These are phyloP conservation scores for Escallonia rubra DNA, from an alignment of 129 eudicot species.

Conservation along the genomic window DNA sequence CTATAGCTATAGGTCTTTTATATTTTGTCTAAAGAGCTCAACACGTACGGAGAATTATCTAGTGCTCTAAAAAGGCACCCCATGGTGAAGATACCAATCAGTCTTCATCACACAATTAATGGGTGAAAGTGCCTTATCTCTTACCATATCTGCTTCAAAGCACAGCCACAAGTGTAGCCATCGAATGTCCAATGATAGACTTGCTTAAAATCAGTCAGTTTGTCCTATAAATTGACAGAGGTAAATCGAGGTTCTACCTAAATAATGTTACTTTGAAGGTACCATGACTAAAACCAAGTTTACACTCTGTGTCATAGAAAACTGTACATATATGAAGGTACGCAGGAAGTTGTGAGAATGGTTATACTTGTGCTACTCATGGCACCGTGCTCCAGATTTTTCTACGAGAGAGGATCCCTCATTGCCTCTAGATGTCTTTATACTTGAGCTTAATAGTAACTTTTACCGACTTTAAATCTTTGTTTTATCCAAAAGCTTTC, in stretches of 20 bases:
- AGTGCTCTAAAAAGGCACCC: neutral
- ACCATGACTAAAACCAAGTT: neutral
- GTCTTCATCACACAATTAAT: no score
- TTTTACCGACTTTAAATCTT: no score
- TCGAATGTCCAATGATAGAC: neutral
- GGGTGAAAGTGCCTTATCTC: neutral
- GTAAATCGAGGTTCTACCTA: neutral
- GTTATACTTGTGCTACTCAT: no score
- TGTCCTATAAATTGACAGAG: neutral
- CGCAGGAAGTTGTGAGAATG: no score
- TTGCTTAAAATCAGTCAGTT: neutral
- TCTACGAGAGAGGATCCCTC: no score
- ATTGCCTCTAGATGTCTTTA: no score
- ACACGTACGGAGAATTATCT: no score
- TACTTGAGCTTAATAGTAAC: no score
- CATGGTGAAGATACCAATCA: slow-evolving; percentile 16
- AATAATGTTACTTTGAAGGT: neutral
- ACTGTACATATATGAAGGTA: neutral
- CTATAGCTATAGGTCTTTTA: no score
- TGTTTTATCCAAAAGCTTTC: no score
- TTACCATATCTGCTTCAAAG: neutral
- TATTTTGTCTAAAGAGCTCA: no score
- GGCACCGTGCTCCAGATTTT: no score
- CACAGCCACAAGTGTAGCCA: slow-evolving; percentile 9
- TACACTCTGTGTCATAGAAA: neutral